Evolutionary conservation across 306 rosid species (phyloP), one percentile per base, ranked within the genome.

Genomic region (Lathyrus tuberosus): DNA sequence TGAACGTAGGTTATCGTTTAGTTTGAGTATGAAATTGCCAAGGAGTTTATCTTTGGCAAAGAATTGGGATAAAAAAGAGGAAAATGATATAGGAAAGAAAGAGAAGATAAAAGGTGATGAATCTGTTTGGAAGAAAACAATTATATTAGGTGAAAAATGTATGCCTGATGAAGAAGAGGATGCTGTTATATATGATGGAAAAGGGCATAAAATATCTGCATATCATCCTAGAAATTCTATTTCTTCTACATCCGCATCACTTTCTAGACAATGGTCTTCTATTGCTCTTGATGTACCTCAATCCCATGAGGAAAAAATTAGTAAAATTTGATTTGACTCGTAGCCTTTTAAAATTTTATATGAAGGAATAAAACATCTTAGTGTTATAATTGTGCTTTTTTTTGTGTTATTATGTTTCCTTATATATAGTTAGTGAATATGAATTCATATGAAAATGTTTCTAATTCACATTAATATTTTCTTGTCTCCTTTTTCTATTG

Each of bases 121-220:
- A 5, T 82, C 89, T 1, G 65, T 89, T 10, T 92, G 98, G 98
- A 89, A 80, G 88, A 92, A 87, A 63, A 79, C 95, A 10, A 89
- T 92, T 12, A 92, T 92, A 51, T 35, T 92, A 16, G 98, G 98
- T 1, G 98, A 82, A 37, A 92, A 86, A 76, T 88, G 96, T 73
- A 79, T 35, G 62, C 92, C 87, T 8, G 79, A 89, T 30, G 85
- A 83, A 56, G 88, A 85, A 13, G 95, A 84, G 0, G 82, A 80
- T 15, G 80, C 54, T 28, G 69, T 81, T 0, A 83, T 93, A 2
- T 85, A 82, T 59, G 87, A 88, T 3, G 78, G 81, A 0, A 85
- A 88, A 8, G 96, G 96, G 8, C 85, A 83, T 52, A 93, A 14
- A 75, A 81, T 90, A 37, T 80, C 96, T 1, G 87, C 96, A 1